A percentile compares a stretch with the other conserved stretches of the same genome.
phyloP scores from a whole-genome alignment of 768 basidiomycete genomes.

The Psilocybe subaeruginosa region DNA sequence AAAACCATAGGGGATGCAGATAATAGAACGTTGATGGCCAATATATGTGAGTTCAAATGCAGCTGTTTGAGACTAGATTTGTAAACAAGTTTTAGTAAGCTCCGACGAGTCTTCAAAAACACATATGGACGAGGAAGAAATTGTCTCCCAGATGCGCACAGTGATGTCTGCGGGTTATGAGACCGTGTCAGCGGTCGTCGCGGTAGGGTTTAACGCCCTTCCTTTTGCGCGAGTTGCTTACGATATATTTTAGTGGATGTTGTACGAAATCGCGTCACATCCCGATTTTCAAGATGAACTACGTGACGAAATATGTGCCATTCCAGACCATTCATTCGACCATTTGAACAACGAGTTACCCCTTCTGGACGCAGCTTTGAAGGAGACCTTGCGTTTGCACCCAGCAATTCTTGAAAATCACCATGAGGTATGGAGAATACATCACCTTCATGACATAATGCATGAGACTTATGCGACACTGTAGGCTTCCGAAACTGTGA shows the following conservation, averaged over 20 bases:
- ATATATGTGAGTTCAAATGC: constrained; percentile 46
- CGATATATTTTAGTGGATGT: constrained; percentile 51
- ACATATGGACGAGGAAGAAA: constrained; percentile 48
- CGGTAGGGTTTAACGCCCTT: constrained; percentile 29
- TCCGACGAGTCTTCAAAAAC: constrained; percentile 32
- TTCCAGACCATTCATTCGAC: constrained; percentile 54
- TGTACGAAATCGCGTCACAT: constrained; percentile 63
- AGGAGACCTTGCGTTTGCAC: constrained; percentile 64
- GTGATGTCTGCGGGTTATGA: constrained; percentile 66
- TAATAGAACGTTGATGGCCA: constrained; percentile 52
- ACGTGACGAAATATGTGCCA: constrained; percentile 52
- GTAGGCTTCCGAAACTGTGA: constrained; percentile 55
- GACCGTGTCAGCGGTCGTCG: constrained; percentile 48
- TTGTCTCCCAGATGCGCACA: constrained; percentile 65
- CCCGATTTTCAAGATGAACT: constrained; percentile 55
- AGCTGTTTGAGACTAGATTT: neutral
- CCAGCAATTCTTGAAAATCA: constrained; percentile 68
- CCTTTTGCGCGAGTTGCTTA: constrained; percentile 14
- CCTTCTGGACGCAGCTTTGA: constrained; percentile 61
- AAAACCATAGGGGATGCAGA: constrained; percentile 45
- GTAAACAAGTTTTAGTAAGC: constrained; percentile 41
- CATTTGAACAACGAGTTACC: constrained; percentile 50
- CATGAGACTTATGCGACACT: neutral
- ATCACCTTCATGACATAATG: neutral
- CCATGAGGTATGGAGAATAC: constrained; percentile 46